Percentiles rank a stretch among this genome's conserved stretches.
Evolutionary conservation across 164 flowering plant species (phyloP).

Genomic region (Vitis amurensis): DNA sequence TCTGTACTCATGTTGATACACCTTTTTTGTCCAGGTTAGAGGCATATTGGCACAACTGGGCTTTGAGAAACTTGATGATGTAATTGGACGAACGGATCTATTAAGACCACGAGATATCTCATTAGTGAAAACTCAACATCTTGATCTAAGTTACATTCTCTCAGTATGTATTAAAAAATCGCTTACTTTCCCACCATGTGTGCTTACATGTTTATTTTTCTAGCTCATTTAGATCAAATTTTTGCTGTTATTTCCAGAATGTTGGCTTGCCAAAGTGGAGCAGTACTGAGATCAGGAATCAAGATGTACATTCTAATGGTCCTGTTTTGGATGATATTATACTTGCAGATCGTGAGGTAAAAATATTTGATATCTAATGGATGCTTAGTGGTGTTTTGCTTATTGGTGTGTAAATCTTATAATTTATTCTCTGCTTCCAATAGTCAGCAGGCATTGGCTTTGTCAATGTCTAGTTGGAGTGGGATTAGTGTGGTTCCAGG

Average conservation of each 20-base stretch:
- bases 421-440: too few species aligned
- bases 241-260: constrained; percentile 41
- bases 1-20: neutral
- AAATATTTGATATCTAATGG: neutral
- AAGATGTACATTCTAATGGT: constrained; percentile 92
- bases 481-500: too few species aligned
- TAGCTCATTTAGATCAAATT: neutral
- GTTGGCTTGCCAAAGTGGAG: constrained; percentile 89
- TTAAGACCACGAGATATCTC: constrained; percentile 77
- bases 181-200: neutral
- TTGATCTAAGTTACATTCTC: constrained; percentile 83
- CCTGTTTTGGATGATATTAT: constrained; percentile 83
- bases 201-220: constrained; percentile 2
- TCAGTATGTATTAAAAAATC: constrained; percentile 51
- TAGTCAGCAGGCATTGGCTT: too few species aligned
- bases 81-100: constrained; percentile 85
- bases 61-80: constrained; percentile 84
- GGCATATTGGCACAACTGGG: constrained; percentile 94
- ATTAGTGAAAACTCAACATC: constrained; percentile 89
- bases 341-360: constrained; percentile 90
- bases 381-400: too few species aligned
- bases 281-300: constrained; percentile 83
- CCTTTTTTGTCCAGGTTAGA: constrained; percentile 59
- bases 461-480: too few species aligned
- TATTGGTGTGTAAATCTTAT: too few species aligned